These are phyloP conservation scores for Amanita polypyramis DNA, from an alignment of 768 basidiomycete species.

Conservation along the genomic window DNA sequence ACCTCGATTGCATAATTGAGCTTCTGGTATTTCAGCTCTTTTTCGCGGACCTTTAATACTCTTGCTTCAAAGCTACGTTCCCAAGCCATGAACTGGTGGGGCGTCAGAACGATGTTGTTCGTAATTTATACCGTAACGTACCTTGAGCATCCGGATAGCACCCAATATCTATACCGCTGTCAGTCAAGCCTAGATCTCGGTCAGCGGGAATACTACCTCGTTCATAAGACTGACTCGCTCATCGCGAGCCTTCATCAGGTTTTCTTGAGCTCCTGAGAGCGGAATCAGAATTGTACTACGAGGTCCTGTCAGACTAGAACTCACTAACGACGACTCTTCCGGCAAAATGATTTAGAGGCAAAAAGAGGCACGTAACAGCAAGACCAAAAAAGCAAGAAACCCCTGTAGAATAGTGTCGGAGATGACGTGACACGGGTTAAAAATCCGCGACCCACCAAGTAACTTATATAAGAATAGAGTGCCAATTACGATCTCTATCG, in stretches of 20 bases:
- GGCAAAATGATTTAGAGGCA: slow-evolving; percentile 77
- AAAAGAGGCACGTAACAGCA: slow-evolving; percentile 57
- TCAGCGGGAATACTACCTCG: slow-evolving; percentile 26
- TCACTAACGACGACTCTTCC: slow-evolving; percentile 60
- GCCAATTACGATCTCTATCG: slow-evolving; percentile 70
- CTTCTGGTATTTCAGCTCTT: slow-evolving; percentile 77
- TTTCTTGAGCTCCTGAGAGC: slow-evolving; percentile 52
- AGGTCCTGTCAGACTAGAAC: slow-evolving; percentile 1
- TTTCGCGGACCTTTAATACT: slow-evolving; percentile 63
- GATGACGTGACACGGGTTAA: not conserved
- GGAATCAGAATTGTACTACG: not conserved
- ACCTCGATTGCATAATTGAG: slow-evolving; percentile 85
- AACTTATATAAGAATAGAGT: slow-evolving; percentile 67
- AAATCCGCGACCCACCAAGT: slow-evolving; percentile 37
- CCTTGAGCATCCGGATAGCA: slow-evolving; percentile 85
- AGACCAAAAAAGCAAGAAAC: slow-evolving; percentile 73
- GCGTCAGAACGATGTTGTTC: not conserved
- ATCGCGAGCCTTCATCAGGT: slow-evolving; percentile 86
- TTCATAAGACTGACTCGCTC: slow-evolving; percentile 90
- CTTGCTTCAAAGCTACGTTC: slow-evolving; percentile 81
- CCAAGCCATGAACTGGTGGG: slow-evolving; percentile 78
- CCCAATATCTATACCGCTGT: slow-evolving; percentile 52
- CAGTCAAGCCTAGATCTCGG: not conserved
- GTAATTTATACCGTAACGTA: slow-evolving; percentile 10
- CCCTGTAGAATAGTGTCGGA: slow-evolving; percentile 18